Evolutionary conservation across 2,329 filamentous ascomycete genomes (phyloP).

Genomic region (Ceratocystis alfenasii): DNA sequence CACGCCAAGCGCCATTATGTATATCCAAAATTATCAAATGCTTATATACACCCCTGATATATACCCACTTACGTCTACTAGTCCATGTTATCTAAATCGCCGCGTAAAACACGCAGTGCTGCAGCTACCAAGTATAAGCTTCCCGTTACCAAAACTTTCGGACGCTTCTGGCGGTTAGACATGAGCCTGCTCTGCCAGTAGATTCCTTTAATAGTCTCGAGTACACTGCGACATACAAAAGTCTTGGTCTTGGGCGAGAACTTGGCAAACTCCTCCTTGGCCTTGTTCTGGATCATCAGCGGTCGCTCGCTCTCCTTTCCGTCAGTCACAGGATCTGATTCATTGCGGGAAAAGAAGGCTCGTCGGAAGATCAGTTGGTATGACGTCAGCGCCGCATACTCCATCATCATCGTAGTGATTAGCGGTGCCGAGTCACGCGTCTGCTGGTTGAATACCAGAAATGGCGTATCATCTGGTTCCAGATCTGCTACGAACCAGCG

Average conservation of each 20-base stretch:
- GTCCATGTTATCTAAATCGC: constrained; percentile 19
- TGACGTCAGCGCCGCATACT: constrained; percentile 35
- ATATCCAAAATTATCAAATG: neutral
- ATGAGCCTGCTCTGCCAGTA: constrained; percentile 30
- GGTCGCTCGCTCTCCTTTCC: constrained; percentile 31
- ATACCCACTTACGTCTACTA: neutral
- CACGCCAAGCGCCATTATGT: neutral
- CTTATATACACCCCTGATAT: neutral
- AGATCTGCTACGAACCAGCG: constrained; percentile 57
- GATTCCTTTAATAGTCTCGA: constrained; percentile 53
- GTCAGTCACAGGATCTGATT: constrained; percentile 26
- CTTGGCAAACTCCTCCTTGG: constrained; percentile 49
- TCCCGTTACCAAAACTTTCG: constrained; percentile 63
- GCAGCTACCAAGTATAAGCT: constrained; percentile 77
- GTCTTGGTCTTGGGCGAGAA: constrained; percentile 38
- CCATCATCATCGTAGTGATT: constrained; percentile 49
- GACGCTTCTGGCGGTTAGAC: constrained; percentile 30
- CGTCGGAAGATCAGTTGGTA: constrained; percentile 47
- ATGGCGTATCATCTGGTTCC: constrained; percentile 28
- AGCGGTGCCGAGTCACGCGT: constrained; percentile 62
- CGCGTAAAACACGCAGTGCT: constrained; percentile 37
- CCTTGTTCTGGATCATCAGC: constrained; percentile 51
- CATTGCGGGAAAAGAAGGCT: constrained; percentile 73
- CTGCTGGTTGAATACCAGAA: constrained; percentile 88
- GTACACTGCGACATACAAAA: constrained; percentile 53